Percentiles rank a stretch among this genome's conserved stretches.
Conservation (phyloP, 2,329 filamentous ascomycete species). For the Penicillium sp. region DNA sequence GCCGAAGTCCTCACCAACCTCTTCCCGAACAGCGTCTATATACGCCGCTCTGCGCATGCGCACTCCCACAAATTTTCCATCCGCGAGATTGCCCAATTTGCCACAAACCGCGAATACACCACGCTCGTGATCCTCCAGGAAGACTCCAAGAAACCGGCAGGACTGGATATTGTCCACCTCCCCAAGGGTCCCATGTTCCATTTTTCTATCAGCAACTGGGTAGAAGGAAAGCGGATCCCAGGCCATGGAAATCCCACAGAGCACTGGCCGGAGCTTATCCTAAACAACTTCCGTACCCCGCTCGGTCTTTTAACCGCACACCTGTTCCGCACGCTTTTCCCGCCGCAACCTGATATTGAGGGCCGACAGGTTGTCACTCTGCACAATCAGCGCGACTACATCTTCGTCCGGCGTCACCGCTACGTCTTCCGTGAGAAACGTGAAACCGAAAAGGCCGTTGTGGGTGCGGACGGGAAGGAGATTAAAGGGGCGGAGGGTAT, state of each 20-base stretch:
- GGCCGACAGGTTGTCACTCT: slow-evolving; percentile 90
- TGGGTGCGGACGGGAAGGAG: slow-evolving; percentile 79
- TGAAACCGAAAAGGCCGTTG: slow-evolving; percentile 82
- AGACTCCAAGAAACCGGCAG: slow-evolving; percentile 82
- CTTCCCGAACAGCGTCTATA: slow-evolving; percentile 81
- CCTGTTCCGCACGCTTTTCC: slow-evolving; percentile 80
- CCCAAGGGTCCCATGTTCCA: slow-evolving; percentile 89
- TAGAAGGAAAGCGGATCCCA: slow-evolving; percentile 83
- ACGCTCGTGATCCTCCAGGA: slow-evolving; percentile 85
- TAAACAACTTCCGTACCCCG: slow-evolving; percentile 95
- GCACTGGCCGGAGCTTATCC: slow-evolving; percentile 85
- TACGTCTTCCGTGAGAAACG: slow-evolving; percentile 93
- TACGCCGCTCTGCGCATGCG: slow-evolving; percentile 81
- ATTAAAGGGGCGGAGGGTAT: slow-evolving; percentile 86
- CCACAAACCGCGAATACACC: slow-evolving; percentile 80
- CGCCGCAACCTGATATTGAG: slow-evolving; percentile 78
- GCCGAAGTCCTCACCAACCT: slow-evolving; percentile 77
- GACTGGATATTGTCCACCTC: slow-evolving; percentile 82
- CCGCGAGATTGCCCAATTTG: slow-evolving; percentile 86
- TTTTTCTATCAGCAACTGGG: slow-evolving; percentile 88
- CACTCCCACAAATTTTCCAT: slow-evolving; percentile 91
- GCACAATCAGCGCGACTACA: slow-evolving; percentile 95
- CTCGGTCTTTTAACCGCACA: slow-evolving; percentile 86
- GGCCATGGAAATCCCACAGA: slow-evolving; percentile 90
- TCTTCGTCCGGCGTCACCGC: slow-evolving; percentile 87